Evolutionary conservation across 352 stramenopile genomes (phyloP).

Genomic region (Phytophthora tubulina): DNA sequence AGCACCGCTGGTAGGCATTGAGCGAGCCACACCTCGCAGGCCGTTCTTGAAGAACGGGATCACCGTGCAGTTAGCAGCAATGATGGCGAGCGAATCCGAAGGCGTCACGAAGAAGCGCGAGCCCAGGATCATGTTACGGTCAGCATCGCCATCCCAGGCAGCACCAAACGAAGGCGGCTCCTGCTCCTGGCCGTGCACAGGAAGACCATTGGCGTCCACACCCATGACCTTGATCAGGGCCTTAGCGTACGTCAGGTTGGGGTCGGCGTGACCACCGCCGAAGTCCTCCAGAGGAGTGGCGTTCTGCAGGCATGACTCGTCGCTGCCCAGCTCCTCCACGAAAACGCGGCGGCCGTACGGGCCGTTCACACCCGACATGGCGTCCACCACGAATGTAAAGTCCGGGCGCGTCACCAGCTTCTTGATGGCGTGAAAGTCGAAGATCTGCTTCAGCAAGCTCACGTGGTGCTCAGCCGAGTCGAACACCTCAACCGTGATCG

Average conservation of each 20-base stretch:
- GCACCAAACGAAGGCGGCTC: conserved; percentile 91
- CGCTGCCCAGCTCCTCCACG: conserved; percentile 94
- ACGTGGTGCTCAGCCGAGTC: conserved; percentile 98
- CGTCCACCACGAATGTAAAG: conserved; percentile 97
- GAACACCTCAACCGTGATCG: conserved; percentile 97
- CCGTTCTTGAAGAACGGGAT: conserved; percentile 98
- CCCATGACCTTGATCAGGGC: conserved; percentile 97
- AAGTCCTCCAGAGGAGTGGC: conserved; percentile 97
- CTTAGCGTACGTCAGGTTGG: conserved; percentile 99
- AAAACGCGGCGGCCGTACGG: conserved; percentile 97
- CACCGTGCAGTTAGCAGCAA: conserved; percentile 97
- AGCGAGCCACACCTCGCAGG: conserved; percentile 96
- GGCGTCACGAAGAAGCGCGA: conserved; percentile 98
- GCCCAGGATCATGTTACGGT: conserved; percentile 99
- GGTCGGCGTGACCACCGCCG: conserved; percentile 96
- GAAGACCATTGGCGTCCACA: conserved; percentile 85
- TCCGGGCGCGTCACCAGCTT: conserved; percentile 92
- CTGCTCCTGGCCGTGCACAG: conserved; percentile 81
- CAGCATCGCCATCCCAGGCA: conserved; percentile 98
- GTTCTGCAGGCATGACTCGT: conserved; percentile 92
- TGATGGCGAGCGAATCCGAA: conserved; percentile 98
- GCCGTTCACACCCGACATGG: conserved; percentile 98
- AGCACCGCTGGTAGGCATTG: conserved; percentile 98
- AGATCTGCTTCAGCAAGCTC: conserved; percentile 95
- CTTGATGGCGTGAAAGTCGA: conserved; percentile 97